Conservation (phyloP, 176 grass and related monocot species). For the Saccharum officinarum region DNA sequence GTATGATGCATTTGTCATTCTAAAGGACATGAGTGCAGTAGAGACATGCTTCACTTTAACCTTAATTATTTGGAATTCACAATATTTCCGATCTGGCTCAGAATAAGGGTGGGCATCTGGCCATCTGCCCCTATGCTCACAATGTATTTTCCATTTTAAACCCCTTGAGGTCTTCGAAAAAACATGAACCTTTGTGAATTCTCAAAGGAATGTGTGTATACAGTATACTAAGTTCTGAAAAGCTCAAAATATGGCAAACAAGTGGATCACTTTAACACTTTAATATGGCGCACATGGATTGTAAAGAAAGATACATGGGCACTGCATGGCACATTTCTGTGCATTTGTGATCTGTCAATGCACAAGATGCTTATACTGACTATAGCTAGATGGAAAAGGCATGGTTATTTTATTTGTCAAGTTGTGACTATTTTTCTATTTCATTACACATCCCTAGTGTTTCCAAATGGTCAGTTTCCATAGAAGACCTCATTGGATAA, state of each 20-base stretch:
- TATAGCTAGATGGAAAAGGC: slow-evolving; percentile 2
- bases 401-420: slow-evolving; percentile 18
- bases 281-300: no score
- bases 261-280: background rate
- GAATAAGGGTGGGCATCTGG: background rate
- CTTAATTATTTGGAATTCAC: slow-evolving; percentile 8
- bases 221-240: background rate
- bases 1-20: background rate
- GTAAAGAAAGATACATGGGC: background rate
- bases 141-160: background rate
- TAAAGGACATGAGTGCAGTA: slow-evolving; percentile 2
- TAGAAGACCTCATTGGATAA: slow-evolving; percentile 1
- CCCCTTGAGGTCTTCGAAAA: background rate
- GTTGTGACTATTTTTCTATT: slow-evolving; percentile 16
- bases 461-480: slow-evolving; percentile 18
- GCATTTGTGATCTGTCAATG: background rate
- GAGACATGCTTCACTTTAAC: background rate
- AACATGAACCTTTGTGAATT: background rate
- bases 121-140: background rate
- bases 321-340: background rate
- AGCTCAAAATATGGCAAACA: background rate
- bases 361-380: background rate
- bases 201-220: background rate
- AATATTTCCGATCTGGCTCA: background rate
- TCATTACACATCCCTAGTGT: slow-evolving; percentile 5